A percentile compares a stretch with the other conserved stretches of the same genome.
These are phyloP conservation scores for Fusarium continuum DNA, from an alignment of 2,329 filamentous ascomycete genomes.

Conservation along the genomic window DNA sequence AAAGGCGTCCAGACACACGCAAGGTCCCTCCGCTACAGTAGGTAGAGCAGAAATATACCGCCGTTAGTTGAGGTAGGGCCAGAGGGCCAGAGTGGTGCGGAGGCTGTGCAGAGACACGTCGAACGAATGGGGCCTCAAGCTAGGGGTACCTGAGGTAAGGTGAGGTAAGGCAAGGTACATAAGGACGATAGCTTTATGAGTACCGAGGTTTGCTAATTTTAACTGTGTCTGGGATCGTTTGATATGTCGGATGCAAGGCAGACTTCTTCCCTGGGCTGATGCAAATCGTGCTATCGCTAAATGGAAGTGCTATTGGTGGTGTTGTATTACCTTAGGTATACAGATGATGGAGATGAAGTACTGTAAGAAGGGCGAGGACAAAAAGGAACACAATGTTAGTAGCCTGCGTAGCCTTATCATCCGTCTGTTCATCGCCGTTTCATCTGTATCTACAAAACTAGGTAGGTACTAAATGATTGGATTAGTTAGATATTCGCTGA, in stretches of 20 bases:
- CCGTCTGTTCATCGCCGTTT: neutral
- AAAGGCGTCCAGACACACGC: slow-evolving; percentile 8
- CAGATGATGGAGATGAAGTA: neutral
- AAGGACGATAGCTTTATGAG: neutral
- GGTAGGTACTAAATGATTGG: too few relatives aligned
- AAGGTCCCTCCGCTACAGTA: neutral
- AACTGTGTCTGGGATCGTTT: slow-evolving; percentile 21
- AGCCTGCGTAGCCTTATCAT: too few relatives aligned
- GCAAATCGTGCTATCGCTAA: slow-evolving; percentile 26
- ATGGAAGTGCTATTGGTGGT: neutral
- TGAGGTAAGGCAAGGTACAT: slow-evolving; percentile 1
- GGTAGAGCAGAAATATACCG: neutral
- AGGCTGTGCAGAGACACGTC: slow-evolving; percentile 43
- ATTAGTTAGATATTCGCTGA: neutral
- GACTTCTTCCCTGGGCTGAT: slow-evolving; percentile 6
- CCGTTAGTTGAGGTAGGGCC: slow-evolving; percentile 1
- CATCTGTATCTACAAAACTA: neutral
- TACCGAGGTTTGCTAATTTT: slow-evolving; percentile 38
- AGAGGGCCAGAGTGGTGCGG: slow-evolving; percentile 22
- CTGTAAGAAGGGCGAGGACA: neutral
- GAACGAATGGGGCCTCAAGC: slow-evolving; percentile 30
- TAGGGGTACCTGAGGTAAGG: neutral
- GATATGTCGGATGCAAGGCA: slow-evolving; percentile 9
- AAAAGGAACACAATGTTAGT: neutral
- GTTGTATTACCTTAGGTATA: neutral